Conservation (phyloP, 129 eudicot genomes). For the Ambrosia trifida region DNA sequence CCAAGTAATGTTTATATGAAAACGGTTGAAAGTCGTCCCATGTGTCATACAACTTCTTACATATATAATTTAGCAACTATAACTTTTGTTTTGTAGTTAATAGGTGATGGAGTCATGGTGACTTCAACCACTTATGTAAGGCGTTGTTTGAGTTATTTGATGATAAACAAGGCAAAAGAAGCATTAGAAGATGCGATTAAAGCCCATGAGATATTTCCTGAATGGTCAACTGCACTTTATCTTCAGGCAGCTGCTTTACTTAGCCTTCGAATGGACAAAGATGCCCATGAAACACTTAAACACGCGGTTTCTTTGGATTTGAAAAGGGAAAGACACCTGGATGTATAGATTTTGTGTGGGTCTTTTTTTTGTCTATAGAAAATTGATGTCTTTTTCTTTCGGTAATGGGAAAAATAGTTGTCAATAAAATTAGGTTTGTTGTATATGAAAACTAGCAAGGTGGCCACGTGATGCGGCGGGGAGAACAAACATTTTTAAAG, state of each 20-base stretch:
- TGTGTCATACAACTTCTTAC: too few relatives aligned
- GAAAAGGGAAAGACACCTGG: slow-evolving; percentile 1
- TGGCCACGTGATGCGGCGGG: too few relatives aligned
- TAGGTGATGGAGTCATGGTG: slow-evolving; percentile 69
- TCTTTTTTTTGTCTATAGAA: too few relatives aligned
- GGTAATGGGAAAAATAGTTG: too few relatives aligned
- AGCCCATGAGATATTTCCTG: slow-evolving; percentile 69
- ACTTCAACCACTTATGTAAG: slow-evolving; percentile 72
- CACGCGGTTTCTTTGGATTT: slow-evolving; percentile 39
- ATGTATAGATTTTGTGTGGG: too few relatives aligned
- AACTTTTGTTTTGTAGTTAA: slow-evolving; percentile 62
- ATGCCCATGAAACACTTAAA: slow-evolving; percentile 72
- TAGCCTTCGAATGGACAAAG: slow-evolving; percentile 70
- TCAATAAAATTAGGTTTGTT: too few relatives aligned
- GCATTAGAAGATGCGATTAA: slow-evolving; percentile 84
- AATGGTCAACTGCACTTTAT: slow-evolving; percentile 76
- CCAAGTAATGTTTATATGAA: too few relatives aligned
- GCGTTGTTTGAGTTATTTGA: slow-evolving; percentile 70
- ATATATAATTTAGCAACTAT: too few relatives aligned
- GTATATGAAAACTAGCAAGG: too few relatives aligned
- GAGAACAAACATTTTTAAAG: too few relatives aligned
- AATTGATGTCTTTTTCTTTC: too few relatives aligned
- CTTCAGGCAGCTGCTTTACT: slow-evolving; percentile 78
- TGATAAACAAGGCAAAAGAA: slow-evolving; percentile 66
- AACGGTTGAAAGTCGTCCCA: too few relatives aligned